A percentile compares a stretch with the other conserved stretches of the same genome.
phyloP scores from a whole-genome alignment of 2,329 filamentous ascomycete species.

The Fusarium haematococcum region DNA sequence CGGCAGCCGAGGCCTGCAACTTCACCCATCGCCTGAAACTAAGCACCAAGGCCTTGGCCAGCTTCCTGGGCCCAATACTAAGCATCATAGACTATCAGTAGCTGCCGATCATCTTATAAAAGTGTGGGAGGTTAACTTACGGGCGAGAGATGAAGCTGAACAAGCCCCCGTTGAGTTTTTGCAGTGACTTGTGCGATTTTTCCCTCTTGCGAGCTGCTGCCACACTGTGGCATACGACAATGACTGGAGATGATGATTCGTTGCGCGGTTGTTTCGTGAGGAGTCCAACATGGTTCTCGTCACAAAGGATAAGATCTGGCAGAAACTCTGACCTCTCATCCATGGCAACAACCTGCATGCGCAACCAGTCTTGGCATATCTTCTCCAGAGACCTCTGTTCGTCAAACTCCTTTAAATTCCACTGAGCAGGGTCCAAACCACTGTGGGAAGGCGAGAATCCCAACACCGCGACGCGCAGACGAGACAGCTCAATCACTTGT shows the following conservation, averaged over 20 bases:
- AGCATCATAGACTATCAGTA: not conserved
- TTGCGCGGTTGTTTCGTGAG: not conserved
- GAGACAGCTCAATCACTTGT: conserved; percentile 44
- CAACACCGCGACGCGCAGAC: conserved; percentile 42
- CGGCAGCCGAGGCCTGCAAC: conserved; percentile 7
- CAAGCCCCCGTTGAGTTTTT: conserved; percentile 31
- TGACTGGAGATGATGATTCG: conserved; percentile 34
- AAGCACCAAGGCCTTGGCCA: conserved; percentile 49
- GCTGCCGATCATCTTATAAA: not conserved
- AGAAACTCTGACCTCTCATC: not conserved
- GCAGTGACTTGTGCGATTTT: conserved; percentile 32
- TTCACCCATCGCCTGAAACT: conserved; percentile 46
- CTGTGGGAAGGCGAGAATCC: not conserved
- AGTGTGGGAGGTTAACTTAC: conserved; percentile 37
- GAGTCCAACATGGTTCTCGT: conserved; percentile 8
- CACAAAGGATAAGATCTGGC: conserved; percentile 46
- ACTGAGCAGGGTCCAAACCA: not conserved
- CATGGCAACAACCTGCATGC: conserved; percentile 25
- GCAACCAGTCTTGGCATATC: conserved; percentile 22
- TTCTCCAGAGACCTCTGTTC: conserved; percentile 13
- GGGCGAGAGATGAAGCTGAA: conserved; percentile 54
- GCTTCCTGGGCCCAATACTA: conserved; percentile 54
- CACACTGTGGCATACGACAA: conserved; percentile 50
- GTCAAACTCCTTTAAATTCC: conserved; percentile 10
- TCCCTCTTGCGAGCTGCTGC: conserved; percentile 44